Percentiles rank a stretch among this genome's conserved stretches.
These are phyloP conservation scores for Ilyonectria robusta DNA, from an alignment of 2,329 filamentous ascomycete species.

Conservation along the genomic window DNA sequence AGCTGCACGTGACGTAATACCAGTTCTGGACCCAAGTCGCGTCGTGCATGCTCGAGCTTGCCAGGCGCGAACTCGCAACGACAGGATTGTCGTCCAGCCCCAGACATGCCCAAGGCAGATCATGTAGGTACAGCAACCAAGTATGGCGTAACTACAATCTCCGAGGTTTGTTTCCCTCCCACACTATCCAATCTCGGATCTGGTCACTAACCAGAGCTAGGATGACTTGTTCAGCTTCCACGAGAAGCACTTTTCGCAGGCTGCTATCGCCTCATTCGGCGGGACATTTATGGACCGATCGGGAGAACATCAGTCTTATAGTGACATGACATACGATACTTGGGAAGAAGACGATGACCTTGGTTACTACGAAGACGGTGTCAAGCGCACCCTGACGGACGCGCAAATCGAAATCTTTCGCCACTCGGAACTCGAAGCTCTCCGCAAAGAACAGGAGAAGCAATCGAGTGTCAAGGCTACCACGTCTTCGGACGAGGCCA, in stretches of 20 bases:
- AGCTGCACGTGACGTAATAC: slow-evolving; percentile 43
- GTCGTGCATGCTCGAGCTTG: slow-evolving; percentile 13
- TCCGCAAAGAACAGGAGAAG: slow-evolving; percentile 69
- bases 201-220: slow-evolving; percentile 56
- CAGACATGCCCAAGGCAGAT: slow-evolving; percentile 41
- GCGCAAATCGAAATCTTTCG: slow-evolving; percentile 92
- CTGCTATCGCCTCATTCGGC: slow-evolving; percentile 62
- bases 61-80: background rate
- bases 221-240: slow-evolving; percentile 73
- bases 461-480: slow-evolving; percentile 31
- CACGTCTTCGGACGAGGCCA: slow-evolving; percentile 35
- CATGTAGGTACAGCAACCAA: slow-evolving; percentile 29
- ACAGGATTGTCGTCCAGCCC: slow-evolving; percentile 22
- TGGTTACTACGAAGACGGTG: slow-evolving; percentile 89
- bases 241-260: slow-evolving; percentile 69
- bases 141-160: slow-evolving; percentile 45
- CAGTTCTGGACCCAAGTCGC: slow-evolving; percentile 27
- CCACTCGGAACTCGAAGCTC: slow-evolving; percentile 85
- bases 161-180: slow-evolving; percentile 38
- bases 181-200: background rate
- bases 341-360: slow-evolving; percentile 75
- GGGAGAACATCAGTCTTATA: slow-evolving; percentile 40
- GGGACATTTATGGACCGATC: slow-evolving; percentile 59
- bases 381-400: slow-evolving; percentile 90
- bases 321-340: slow-evolving; percentile 51